phyloP scores from a whole-genome alignment of 148 eudicot genomes.

The Limonium bicolor region DNA sequence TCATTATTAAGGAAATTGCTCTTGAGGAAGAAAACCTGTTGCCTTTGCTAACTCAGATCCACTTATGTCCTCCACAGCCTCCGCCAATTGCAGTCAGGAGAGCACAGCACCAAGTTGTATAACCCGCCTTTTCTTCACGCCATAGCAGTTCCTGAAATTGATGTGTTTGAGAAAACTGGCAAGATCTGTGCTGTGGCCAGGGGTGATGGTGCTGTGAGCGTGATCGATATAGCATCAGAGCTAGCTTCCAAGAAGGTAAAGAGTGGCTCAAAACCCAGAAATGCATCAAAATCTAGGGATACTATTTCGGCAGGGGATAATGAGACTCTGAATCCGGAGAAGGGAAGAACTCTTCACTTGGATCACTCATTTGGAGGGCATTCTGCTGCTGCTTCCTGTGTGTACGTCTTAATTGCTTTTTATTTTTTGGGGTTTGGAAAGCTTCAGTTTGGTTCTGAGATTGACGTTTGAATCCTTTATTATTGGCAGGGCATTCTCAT shows the following conservation, averaged over 20 bases:
- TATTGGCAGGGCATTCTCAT: conserved; percentile 79
- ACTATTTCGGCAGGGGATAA: conserved; percentile 15
- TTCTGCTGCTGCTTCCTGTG: conserved; percentile 75
- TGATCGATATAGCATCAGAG: conserved; percentile 66
- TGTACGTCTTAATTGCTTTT: conserved; percentile 41
- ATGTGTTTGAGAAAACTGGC: conserved; percentile 58
- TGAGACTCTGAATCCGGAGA: conserved; percentile 20
- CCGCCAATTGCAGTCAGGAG: conserved; percentile 16
- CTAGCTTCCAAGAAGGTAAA: conserved; percentile 36
- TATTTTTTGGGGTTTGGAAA: too few relatives aligned
- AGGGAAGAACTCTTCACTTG: conserved; percentile 36
- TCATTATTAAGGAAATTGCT: too few relatives aligned
- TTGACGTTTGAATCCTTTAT: neutral
- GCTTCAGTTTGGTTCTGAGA: too few relatives aligned
- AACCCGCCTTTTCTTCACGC: conserved; percentile 96
- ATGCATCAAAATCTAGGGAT: conserved; percentile 18
- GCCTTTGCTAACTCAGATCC: too few relatives aligned
- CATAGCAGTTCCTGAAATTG: conserved; percentile 70
- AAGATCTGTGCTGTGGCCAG: conserved; percentile 78
- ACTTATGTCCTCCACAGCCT: conserved; percentile 23
- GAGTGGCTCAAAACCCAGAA: conserved; percentile 18
- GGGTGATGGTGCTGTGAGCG: conserved; percentile 85
- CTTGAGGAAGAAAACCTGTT: too few relatives aligned
- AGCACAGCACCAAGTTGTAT: conserved; percentile 37
- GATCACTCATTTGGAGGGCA: conserved; percentile 83